Evolutionary conservation across 768 basidiomycete genomes (phyloP), one percentile per base, ranked within the genome.

Genomic region (Boletus patriciae): DNA sequence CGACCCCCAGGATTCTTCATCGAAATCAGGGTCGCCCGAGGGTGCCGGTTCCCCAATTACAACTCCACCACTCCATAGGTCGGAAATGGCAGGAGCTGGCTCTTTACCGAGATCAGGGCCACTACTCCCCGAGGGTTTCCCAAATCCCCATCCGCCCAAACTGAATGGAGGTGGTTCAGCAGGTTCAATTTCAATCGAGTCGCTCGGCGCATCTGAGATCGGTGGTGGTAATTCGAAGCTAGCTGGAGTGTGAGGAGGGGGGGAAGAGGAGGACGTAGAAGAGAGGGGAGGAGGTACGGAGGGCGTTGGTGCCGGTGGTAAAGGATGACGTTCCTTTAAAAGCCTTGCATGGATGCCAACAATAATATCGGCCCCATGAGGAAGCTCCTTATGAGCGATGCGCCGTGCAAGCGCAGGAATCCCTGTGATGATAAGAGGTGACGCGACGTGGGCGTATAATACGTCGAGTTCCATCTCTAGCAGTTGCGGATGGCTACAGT

Each of bases 391-490:
- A 18, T 58, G 38, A 1, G 59, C 64, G 8, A 66, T 65, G 27
- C 62, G 54, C 36, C 8, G 57, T 5, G 61, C 51, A 5, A 71
- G 37, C 3, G 31, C 43, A 7, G 59, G 50, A 6, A 69, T 56
- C 1, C 46, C 59, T 19, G 52, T 5, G 13, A 62, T 58, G 9
- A 70, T 58, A 0, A 53, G 13, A 3, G 36, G 50, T 0, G 69
- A 66, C 16, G 55, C 54, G 4, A 69, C 59, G 40, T 56, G 34
- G 0, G 55, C 4, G 46, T 64, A 60, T 13, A 72, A 40, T 11
- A 66, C 15, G 16, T 70, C 62, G 4, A 70, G 61, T 11, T 72
- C 60, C 60, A 68, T 61, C 36, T 66, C 54, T 11, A 72, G 38
- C 0, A 72, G 38, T 43, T 50, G 25, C 0, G 57, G 51, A 38